Base-by-base conservation (phyloP, 768 basidiomycete species). In the Russula griseocarnosa region DNA sequence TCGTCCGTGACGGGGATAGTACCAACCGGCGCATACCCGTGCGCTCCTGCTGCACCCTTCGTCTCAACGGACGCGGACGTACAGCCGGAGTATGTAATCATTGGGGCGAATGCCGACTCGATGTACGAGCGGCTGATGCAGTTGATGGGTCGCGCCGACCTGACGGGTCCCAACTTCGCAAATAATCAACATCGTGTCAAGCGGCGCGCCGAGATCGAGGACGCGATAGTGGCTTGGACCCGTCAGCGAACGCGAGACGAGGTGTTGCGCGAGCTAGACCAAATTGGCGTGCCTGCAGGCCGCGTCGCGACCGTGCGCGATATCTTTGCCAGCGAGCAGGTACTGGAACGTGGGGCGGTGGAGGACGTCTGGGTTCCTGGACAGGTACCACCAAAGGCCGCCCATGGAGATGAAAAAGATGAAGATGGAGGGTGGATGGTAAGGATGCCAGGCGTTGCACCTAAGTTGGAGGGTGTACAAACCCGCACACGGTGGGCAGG, bases 1-100 rank as follows among this genome's bases (percentile, higher is more conserved):
- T 88, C 87, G 7, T 88, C 86, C 3, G 79, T 89, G 32, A 89
- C 86, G 0, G 87, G 87, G 1, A 87, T 89, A 44, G 87, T 88
- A 9, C 86, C 87, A 0, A 88, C 86, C 11, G 88, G 88, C 68
- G 86, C 86, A 5, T 87, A 87, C 70, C 86, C 86, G 4, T 88
- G 86, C 73, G 76, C 79, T 28, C 80, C 85, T 8, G 22, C 55
- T 9, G 38, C 55, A 5, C 75, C 80, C 13, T 73, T 77, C 16
- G 64, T 76, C 40, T 63, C 80, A 0, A 77, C 80, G 2, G 62
- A 69, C 1, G 72, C 80, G 3, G 63, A 69, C 2, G 72, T 74
- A 0, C 82, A 81, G 0, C 78, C 79, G 5, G 53, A 60, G 34
- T 88, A 85, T 70, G 77, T 87, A 58, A 85, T 89, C 68, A 87